Conservation (phyloP, 2,329 filamentous ascomycete species). For the Trichoderma harzianum region DNA sequence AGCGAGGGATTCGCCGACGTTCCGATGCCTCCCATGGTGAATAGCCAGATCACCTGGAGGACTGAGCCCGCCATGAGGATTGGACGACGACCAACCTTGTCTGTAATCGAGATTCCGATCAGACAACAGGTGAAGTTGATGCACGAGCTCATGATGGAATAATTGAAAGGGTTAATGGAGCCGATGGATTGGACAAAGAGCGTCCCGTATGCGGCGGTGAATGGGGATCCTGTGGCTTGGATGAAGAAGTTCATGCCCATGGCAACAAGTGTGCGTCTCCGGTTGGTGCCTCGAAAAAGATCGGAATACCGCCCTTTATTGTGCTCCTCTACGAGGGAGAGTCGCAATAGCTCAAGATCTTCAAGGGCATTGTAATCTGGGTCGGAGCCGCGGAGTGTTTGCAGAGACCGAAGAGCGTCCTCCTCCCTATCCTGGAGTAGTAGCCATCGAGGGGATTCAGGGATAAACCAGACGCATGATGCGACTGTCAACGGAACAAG, state of each 20-base stretch:
- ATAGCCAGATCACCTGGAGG: neutral
- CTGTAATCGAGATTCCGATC: conserved; percentile 2
- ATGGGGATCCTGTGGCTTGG: conserved; percentile 5
- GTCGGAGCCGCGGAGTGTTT: conserved; percentile 10
- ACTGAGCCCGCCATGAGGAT: conserved; percentile 5
- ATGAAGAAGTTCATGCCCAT: conserved; percentile 13
- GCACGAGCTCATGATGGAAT: conserved; percentile 6
- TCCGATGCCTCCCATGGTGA: conserved; percentile 12
- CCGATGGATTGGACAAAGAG: conserved; percentile 9
- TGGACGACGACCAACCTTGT: conserved; percentile 4
- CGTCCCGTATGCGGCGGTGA: conserved; percentile 4
- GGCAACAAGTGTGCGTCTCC: conserved; percentile 3
- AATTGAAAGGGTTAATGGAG: neutral
- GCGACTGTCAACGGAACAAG: neutral
- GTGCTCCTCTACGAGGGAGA: neutral
- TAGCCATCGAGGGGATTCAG: conserved; percentile 1
- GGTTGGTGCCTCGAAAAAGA: neutral
- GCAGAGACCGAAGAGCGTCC: neutral
- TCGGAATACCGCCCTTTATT: neutral
- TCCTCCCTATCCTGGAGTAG: conserved; percentile 5
- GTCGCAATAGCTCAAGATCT: neutral
- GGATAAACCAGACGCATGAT: conserved; percentile 11
- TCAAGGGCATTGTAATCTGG: neutral
- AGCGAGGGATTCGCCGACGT: neutral
- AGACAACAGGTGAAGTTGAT: conserved; percentile 10